Conservation (phyloP, 179 eudicot genomes). For the Camellia oleifera region DNA sequence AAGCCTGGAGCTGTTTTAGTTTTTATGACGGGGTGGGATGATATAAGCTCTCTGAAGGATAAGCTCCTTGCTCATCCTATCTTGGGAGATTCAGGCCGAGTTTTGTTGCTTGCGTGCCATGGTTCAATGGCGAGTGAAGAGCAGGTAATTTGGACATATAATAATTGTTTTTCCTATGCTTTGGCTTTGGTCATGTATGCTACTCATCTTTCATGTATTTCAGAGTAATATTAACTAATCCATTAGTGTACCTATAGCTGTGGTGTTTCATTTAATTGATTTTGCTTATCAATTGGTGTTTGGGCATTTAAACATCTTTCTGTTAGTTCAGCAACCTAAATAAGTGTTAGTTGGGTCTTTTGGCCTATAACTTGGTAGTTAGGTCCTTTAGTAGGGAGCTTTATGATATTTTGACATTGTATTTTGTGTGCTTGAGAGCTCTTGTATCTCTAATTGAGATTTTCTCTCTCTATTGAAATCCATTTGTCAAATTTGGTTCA, state of each 20-base stretch:
- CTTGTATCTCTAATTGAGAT: too few species aligned
- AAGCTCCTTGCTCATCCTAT: conserved; percentile 66
- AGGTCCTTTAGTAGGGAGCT: neutral
- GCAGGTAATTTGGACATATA: conserved; percentile 48
- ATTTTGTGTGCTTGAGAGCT: too few species aligned
- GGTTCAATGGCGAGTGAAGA: conserved; percentile 93
- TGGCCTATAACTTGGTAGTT: too few species aligned
- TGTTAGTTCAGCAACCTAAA: neutral
- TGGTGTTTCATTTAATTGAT: neutral
- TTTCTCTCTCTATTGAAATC: too few species aligned
- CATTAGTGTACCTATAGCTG: neutral
- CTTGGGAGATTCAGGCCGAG: conserved; percentile 64
- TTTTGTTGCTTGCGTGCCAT: conserved; percentile 88
- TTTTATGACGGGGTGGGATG: conserved; percentile 98
- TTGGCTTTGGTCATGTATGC: neutral
- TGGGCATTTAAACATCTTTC: neutral
- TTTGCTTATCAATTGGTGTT: neutral
- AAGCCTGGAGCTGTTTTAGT: conserved; percentile 81
- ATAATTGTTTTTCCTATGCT: neutral
- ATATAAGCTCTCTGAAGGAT: conserved; percentile 79
- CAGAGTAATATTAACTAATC: neutral
- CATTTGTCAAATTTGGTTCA: too few species aligned
- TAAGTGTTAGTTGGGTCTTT: too few species aligned
- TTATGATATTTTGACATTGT: too few species aligned
- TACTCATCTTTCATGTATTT: conserved; percentile 2